These are phyloP conservation scores for Xylaria sp. DNA, from an alignment of 2,329 filamentous ascomycete species.

Conservation along the genomic window DNA sequence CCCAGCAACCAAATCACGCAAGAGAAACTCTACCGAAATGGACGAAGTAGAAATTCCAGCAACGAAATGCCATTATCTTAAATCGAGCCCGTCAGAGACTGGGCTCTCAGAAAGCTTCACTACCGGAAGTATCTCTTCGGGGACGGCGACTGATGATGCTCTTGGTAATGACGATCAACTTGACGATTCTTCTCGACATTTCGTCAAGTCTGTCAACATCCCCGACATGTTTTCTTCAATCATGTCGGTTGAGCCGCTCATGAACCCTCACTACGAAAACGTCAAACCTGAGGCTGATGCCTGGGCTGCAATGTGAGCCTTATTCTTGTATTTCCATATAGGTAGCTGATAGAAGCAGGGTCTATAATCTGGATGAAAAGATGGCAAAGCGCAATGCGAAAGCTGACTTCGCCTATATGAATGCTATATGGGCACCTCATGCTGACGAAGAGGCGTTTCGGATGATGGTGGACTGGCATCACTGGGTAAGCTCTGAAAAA, in stretches of 20 bases:
- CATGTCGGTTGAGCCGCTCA: constrained; percentile 39
- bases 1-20: neutral
- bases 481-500: constrained; percentile 36
- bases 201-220: constrained; percentile 26
- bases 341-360: constrained; percentile 21
- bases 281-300: constrained; percentile 42
- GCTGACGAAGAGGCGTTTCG: constrained; percentile 40
- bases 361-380: constrained; percentile 37
- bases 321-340: constrained; percentile 13
- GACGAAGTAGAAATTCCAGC: constrained; percentile 11
- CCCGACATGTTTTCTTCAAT: constrained; percentile 48
- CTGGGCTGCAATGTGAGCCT: constrained; percentile 37
- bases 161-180: neutral
- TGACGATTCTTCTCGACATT: neutral
- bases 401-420: constrained; percentile 42
- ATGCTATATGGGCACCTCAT: constrained; percentile 41
- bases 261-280: constrained; percentile 42
- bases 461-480: constrained; percentile 46
- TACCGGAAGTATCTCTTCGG: neutral
- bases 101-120: constrained; percentile 18
- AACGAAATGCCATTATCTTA: constrained; percentile 1
- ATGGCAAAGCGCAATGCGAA: constrained; percentile 31
- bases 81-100: constrained; percentile 8
- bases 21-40: constrained; percentile 16
- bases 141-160: neutral